A percentile compares a stretch with the other conserved stretches of the same genome.
Evolutionary conservation across 371 early-diverging fungal species (phyloP).

Genomic region (Mucor sp.): DNA sequence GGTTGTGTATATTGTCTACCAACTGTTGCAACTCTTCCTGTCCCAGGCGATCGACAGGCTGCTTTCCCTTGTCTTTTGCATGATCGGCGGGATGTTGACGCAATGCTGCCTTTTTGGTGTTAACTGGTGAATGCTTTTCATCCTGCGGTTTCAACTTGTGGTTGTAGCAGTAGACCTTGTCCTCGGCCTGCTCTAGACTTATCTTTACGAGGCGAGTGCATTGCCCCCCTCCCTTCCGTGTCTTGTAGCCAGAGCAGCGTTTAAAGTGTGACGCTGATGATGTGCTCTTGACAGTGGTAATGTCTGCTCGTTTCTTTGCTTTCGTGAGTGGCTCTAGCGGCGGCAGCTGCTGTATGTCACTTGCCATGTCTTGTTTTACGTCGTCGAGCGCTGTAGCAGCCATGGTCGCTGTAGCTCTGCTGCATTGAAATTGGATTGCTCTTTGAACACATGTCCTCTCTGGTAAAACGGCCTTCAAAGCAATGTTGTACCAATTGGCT

Average conservation of each 20-base stretch:
- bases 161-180: background rate
- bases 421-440: background rate
- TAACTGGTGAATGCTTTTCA: background rate
- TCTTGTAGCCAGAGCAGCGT: slow-evolving; percentile 10
- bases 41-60: no score
- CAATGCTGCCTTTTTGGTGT: no score
- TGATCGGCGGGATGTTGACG: no score
- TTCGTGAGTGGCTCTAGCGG: background rate
- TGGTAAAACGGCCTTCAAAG: slow-evolving; percentile 2
- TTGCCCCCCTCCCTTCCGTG: background rate
- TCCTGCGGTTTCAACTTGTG: background rate
- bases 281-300: background rate
- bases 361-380: background rate
- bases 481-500: slow-evolving; percentile 7
- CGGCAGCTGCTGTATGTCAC: background rate
- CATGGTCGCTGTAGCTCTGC: background rate
- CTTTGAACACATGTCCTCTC: background rate
- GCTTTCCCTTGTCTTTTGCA: no score
- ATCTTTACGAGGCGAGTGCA: slow-evolving; percentile 5
- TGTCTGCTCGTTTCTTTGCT: background rate
- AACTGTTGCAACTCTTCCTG: no score
- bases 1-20: no score
- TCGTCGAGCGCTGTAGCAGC: background rate
- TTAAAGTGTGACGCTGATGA: background rate
- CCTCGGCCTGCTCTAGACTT: background rate